These are phyloP conservation scores for Oryza longistaminata DNA, from an alignment of 176 grass and related monocot species.

Conservation along the genomic window DNA sequence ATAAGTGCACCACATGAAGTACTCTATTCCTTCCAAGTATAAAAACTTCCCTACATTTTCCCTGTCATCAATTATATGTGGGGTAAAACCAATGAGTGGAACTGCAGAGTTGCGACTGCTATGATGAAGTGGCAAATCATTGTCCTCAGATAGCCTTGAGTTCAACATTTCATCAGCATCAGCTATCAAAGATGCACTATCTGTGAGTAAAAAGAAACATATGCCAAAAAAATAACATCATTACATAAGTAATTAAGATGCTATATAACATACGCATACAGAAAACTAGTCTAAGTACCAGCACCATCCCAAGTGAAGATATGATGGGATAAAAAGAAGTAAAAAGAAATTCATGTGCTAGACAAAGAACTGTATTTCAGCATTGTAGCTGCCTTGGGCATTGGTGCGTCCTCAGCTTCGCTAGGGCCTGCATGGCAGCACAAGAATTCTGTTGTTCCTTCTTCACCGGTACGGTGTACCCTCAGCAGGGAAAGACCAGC, in stretches of 20 bases:
- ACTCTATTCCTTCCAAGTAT: conserved; percentile 94
- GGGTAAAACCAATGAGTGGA: conserved; percentile 33
- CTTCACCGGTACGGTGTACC: too few species aligned
- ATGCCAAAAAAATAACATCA: not conserved
- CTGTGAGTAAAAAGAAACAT: conserved; percentile 40
- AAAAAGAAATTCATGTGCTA: not conserved
- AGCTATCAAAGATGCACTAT: conserved; percentile 50
- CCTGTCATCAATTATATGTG: conserved; percentile 42
- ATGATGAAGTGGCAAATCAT: conserved; percentile 33
- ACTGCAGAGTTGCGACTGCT: conserved; percentile 18
- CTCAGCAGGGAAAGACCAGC: too few species aligned
- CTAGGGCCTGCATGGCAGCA: too few species aligned
- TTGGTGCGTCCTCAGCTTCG: too few species aligned
- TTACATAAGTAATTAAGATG: conserved; percentile 3
- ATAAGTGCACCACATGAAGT: conserved; percentile 98
- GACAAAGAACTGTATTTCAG: not conserved
- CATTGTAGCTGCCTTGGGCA: too few species aligned
- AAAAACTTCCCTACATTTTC: conserved; percentile 92
- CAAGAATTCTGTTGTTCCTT: too few species aligned
- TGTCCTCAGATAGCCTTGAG: conserved; percentile 22
- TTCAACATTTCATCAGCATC: conserved; percentile 38
- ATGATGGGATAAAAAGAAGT: not conserved
- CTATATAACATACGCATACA: not conserved
- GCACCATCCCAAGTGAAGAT: conserved; percentile 20
- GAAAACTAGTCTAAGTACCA: not conserved